Percentiles rank a stretch among this genome's conserved stretches.
phyloP scores from a whole-genome alignment of 1,284 basidiomycete species.

The Pseudozyma thailandica region DNA sequence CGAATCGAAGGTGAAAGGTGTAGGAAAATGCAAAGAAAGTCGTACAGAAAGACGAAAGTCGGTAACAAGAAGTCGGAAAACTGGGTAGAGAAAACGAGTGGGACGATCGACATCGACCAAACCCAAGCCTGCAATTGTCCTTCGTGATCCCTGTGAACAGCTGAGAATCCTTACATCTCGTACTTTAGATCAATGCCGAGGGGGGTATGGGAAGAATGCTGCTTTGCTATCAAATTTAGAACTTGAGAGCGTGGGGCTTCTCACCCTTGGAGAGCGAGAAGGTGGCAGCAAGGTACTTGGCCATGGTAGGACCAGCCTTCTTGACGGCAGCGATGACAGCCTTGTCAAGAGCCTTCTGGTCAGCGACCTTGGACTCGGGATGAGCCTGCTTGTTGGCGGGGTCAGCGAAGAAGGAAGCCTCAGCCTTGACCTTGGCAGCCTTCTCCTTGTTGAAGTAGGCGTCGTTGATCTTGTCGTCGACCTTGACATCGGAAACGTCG shows the following conservation, averaged over 20 bases:
- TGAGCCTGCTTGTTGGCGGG: conserved; percentile 90
- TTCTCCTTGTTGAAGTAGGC: conserved; percentile 78
- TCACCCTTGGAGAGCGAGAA: conserved; percentile 95
- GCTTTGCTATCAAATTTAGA: conserved; percentile 72
- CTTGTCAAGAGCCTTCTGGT: conserved; percentile 92
- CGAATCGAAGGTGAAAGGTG: neutral
- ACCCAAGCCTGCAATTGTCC: conserved; percentile 22
- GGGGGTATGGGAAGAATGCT: conserved; percentile 17
- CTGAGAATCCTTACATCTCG: neutral
- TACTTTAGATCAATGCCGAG: neutral
- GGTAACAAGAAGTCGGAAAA: neutral
- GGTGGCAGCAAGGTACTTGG: conserved; percentile 91
- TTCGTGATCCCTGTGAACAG: neutral
- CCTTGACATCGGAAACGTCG: conserved; percentile 79
- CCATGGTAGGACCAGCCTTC: conserved; percentile 85
- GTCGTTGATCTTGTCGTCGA: conserved; percentile 86
- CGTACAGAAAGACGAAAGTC: neutral
- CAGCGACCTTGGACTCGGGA: conserved; percentile 86
- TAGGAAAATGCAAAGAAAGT: neutral
- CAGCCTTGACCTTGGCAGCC: conserved; percentile 84
- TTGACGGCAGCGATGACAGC: conserved; percentile 85
- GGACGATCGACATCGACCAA: conserved; percentile 22
- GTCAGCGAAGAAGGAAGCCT: conserved; percentile 95
- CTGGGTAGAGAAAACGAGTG: conserved; percentile 3
- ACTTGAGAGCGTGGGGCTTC: conserved; percentile 85